A percentile compares a stretch with the other conserved stretches of the same genome.
phyloP scores from a whole-genome alignment of 768 basidiomycete genomes.

The Leccinum disarticulatum region DNA sequence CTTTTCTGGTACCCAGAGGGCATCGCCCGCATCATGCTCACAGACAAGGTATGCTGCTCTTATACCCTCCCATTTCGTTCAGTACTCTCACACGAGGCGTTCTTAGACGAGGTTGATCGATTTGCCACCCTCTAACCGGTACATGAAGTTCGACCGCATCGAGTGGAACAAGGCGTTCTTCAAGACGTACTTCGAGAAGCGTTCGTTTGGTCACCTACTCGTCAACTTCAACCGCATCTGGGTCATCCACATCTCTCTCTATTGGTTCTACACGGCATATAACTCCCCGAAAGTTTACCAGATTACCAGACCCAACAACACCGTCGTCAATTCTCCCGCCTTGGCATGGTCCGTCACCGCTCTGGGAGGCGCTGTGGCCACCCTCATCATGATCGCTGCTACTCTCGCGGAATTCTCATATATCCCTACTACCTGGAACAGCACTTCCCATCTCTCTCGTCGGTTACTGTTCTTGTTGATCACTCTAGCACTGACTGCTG shows the following conservation, averaged over 20 bases:
- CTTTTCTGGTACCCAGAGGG: conserved; percentile 99
- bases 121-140: conserved; percentile 85
- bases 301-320: conserved; percentile 31
- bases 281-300: conserved; percentile 89
- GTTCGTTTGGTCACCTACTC: conserved; percentile 92
- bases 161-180: conserved; percentile 97
- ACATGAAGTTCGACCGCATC: conserved; percentile 95
- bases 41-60: conserved; percentile 69
- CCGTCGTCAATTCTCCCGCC: conserved; percentile 61
- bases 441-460: conserved; percentile 92
- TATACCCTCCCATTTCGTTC: background rate
- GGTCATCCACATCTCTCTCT: conserved; percentile 94
- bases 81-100: conserved; percentile 5
- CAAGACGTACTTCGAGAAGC: conserved; percentile 99
- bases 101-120: conserved; percentile 85
- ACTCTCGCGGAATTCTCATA: conserved; percentile 95
- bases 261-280: conserved; percentile 95
- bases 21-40: conserved; percentile 85
- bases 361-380: conserved; percentile 94
- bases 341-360: conserved; percentile 93
- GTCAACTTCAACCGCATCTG: conserved; percentile 99
- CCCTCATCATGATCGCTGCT: conserved; percentile 92
- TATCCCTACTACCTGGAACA: conserved; percentile 98
- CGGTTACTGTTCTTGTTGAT: conserved; percentile 87
- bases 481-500: conserved; percentile 87